Percentiles rank a stretch among this genome's conserved stretches.
Conservation (phyloP, 1,139 yeast genomes). For the Suhomyces bolitotheri region DNA sequence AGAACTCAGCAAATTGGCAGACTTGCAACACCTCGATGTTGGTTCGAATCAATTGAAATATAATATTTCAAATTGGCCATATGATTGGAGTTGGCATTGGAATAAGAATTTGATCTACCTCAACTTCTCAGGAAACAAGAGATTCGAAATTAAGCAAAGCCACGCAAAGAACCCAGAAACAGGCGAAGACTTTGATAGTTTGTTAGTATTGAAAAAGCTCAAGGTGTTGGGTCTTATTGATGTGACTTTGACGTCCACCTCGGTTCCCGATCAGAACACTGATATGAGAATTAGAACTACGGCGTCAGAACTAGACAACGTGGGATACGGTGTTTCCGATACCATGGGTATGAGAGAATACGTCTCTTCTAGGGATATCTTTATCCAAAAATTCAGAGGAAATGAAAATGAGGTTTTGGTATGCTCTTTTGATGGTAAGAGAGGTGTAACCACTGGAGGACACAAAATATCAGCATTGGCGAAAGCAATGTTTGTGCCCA, state of each 20-base stretch:
- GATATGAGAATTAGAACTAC: slow-evolving; percentile 89
- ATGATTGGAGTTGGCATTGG: slow-evolving; percentile 98
- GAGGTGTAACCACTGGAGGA: slow-evolving; percentile 56
- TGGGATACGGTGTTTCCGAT: slow-evolving; percentile 92
- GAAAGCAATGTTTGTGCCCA: slow-evolving; percentile 67
- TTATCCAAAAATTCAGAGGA: slow-evolving; percentile 85
- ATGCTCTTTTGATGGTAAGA: slow-evolving; percentile 86
- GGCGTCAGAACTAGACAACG: slow-evolving; percentile 75
- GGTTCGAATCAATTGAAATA: slow-evolving; percentile 90
- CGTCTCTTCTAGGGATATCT: slow-evolving; percentile 79
- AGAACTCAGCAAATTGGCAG: slow-evolving; percentile 70
- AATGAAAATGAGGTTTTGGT: slow-evolving; percentile 69
- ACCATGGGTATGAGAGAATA: slow-evolving; percentile 68
- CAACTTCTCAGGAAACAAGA: slow-evolving; percentile 88
- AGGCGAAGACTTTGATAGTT: slow-evolving; percentile 66
- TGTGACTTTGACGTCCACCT: slow-evolving; percentile 81
- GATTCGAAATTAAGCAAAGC: slow-evolving; percentile 79
- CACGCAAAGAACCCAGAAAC: slow-evolving; percentile 50
- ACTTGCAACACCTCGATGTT: slow-evolving; percentile 76
- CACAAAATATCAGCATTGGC: slow-evolving; percentile 72
- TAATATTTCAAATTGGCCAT: slow-evolving; percentile 90
- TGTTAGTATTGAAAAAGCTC: slow-evolving; percentile 69
- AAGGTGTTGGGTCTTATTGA: slow-evolving; percentile 88
- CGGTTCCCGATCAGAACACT: slow-evolving; percentile 85
- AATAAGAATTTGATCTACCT: slow-evolving; percentile 74